These are phyloP conservation scores for Apiospora marii DNA, from an alignment of 2,329 filamentous ascomycete species.

Conservation along the genomic window DNA sequence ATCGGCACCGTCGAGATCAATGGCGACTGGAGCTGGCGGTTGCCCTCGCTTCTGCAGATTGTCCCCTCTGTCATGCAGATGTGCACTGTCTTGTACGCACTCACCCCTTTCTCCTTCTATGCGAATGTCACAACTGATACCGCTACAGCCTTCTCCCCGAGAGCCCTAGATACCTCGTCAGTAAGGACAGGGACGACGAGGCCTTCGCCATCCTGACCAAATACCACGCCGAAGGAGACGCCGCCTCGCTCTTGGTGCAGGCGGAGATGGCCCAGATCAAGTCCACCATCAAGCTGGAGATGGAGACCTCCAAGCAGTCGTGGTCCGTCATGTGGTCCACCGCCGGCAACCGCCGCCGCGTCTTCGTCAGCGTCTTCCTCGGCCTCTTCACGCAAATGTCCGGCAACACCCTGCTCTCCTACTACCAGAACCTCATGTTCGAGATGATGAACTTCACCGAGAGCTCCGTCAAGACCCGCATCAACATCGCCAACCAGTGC, in stretches of 20 bases:
- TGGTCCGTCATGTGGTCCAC: slow-evolving; percentile 53
- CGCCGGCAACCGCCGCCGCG: slow-evolving; percentile 49
- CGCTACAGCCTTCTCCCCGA: slow-evolving; percentile 58
- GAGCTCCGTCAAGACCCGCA: slow-evolving; percentile 52
- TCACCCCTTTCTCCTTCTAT: background rate
- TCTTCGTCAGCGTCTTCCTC: slow-evolving; percentile 47
- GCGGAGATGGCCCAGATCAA: slow-evolving; percentile 65
- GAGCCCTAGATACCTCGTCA: slow-evolving; percentile 65
- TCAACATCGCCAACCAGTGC: slow-evolving; percentile 54
- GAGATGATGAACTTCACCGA: slow-evolving; percentile 53
- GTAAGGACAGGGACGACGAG: slow-evolving; percentile 57
- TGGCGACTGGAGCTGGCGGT: slow-evolving; percentile 52
- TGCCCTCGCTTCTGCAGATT: slow-evolving; percentile 57
- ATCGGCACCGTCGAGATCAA: slow-evolving; percentile 54
- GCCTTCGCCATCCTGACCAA: slow-evolving; percentile 58
- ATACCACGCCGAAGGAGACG: slow-evolving; percentile 46
- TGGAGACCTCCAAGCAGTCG: slow-evolving; percentile 55
- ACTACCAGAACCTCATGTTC: slow-evolving; percentile 48
- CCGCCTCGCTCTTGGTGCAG: slow-evolving; percentile 55
- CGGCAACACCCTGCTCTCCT: slow-evolving; percentile 50
- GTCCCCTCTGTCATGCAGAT: slow-evolving; percentile 52
- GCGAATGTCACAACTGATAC: background rate
- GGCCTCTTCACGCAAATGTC: slow-evolving; percentile 51
- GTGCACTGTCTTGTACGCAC: slow-evolving; percentile 45
- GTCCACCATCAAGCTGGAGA: slow-evolving; percentile 60